Conservation (phyloP, 1,284 basidiomycete genomes). For the Trichosporon sp. region DNA sequence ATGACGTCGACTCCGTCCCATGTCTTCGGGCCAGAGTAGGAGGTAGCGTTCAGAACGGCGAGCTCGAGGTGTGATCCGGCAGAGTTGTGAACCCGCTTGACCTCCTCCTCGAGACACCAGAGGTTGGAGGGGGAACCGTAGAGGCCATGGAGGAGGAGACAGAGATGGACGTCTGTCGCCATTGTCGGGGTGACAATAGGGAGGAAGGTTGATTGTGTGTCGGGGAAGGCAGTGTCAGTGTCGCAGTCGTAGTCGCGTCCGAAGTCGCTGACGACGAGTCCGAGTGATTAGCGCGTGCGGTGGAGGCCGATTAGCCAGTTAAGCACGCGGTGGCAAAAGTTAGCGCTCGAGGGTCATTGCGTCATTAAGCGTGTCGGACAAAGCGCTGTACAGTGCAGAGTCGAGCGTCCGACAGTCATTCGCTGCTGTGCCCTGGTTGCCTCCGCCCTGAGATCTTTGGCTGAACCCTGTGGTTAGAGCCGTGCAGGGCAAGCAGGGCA, state of each 20-base stretch:
- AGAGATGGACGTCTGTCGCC: slow-evolving; percentile 43
- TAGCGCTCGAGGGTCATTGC: not conserved
- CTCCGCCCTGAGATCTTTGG: not conserved
- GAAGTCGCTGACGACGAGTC: no score
- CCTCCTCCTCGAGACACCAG: slow-evolving; percentile 44
- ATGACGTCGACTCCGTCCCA: slow-evolving; percentile 58
- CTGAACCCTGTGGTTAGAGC: not conserved
- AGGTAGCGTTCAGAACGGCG: slow-evolving; percentile 37
- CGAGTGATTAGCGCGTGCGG: no score
- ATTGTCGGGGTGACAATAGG: not conserved
- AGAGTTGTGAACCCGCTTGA: slow-evolving; percentile 22
- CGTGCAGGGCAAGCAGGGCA: no score
- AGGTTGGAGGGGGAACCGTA: slow-evolving; percentile 51
- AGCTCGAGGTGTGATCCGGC: slow-evolving; percentile 28
- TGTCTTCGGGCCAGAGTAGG: slow-evolving; percentile 46
- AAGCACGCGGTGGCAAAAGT: not conserved
- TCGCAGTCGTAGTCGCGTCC: no score
- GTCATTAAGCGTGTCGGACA: not conserved
- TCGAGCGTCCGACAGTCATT: not conserved
- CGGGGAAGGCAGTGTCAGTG: not conserved
- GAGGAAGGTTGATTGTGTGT: not conserved
- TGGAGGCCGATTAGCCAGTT: not conserved
- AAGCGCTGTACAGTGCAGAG: not conserved
- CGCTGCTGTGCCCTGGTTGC: no score
- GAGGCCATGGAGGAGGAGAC: slow-evolving; percentile 55